These are phyloP conservation scores for Acer negundo DNA, from an alignment of 345 rosid genomes.

Conservation along the genomic window DNA sequence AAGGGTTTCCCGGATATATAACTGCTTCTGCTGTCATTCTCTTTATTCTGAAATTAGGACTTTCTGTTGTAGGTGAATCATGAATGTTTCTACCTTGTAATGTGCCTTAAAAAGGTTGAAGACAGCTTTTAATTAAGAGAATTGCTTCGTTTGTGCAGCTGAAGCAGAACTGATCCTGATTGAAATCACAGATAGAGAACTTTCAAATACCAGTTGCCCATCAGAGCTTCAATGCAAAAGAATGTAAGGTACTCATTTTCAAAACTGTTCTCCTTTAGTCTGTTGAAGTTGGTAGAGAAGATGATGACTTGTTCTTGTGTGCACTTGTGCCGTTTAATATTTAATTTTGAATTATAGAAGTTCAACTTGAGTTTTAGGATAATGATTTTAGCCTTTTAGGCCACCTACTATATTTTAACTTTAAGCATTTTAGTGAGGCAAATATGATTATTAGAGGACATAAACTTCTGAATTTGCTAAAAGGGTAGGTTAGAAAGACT, in stretches of 20 bases:
- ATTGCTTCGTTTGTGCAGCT: background rate
- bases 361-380: background rate
- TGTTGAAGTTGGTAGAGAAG: background rate
- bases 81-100: background rate
- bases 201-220: background rate
- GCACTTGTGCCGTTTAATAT: background rate
- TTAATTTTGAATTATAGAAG: background rate
- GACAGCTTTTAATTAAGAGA: background rate
- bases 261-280: background rate
- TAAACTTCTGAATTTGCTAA: background rate
- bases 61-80: background rate
- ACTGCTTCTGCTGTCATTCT: background rate
- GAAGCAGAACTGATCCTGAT: background rate
- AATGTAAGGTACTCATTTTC: constrained; percentile 4
- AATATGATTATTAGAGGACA: background rate
- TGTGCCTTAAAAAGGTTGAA: background rate
- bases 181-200: background rate
- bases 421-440: background rate
- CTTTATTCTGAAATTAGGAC: background rate
- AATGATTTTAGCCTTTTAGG: background rate
- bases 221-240: background rate
- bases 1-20: background rate
- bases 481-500: background rate
- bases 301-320: background rate
- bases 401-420: background rate